A percentile compares a stretch with the other conserved stretches of the same genome.
Conservation (phyloP, 768 basidiomycete genomes). For the Chalciporus piperatus region DNA sequence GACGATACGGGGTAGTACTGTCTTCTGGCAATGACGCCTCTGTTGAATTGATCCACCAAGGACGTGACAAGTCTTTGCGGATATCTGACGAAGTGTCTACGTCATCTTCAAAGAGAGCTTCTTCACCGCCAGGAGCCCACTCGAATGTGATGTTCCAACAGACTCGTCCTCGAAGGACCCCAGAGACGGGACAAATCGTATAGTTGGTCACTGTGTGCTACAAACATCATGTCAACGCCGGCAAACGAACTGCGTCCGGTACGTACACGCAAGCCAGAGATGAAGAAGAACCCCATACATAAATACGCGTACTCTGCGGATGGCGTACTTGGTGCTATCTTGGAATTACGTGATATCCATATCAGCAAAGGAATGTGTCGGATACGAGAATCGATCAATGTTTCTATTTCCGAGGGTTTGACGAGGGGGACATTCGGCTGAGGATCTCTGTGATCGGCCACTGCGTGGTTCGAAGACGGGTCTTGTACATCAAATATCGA, state of each 20-base stretch:
- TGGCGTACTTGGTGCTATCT: conserved; percentile 26
- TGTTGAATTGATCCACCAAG: conserved; percentile 25
- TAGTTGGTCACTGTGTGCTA: conserved; percentile 14
- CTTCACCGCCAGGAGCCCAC: conserved; percentile 53
- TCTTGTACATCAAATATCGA: background rate
- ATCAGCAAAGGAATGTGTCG: conserved; percentile 39
- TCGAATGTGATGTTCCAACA: conserved; percentile 45
- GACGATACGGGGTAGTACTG: conserved; percentile 16
- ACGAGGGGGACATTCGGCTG: conserved; percentile 17
- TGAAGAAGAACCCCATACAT: conserved; percentile 47
- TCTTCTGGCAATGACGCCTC: background rate
- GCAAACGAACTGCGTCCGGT: background rate
- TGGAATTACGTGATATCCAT: conserved; percentile 35
- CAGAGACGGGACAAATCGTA: background rate
- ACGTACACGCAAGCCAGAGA: conserved; percentile 40
- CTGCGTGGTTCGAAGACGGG: background rate
- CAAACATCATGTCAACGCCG: conserved; percentile 4
- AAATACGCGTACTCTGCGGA: conserved; percentile 39
- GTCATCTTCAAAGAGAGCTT: conserved; percentile 21
- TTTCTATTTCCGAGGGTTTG: conserved; percentile 43
- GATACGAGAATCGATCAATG: conserved; percentile 40
- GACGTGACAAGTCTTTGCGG: conserved; percentile 7
- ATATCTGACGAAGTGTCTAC: background rate
- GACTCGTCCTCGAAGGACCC: conserved; percentile 31
- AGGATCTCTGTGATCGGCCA: too few species aligned